Evolutionary conservation across 495 filamentous ascomycete genomes (phyloP).

Genomic region (Pyronema domesticum): DNA sequence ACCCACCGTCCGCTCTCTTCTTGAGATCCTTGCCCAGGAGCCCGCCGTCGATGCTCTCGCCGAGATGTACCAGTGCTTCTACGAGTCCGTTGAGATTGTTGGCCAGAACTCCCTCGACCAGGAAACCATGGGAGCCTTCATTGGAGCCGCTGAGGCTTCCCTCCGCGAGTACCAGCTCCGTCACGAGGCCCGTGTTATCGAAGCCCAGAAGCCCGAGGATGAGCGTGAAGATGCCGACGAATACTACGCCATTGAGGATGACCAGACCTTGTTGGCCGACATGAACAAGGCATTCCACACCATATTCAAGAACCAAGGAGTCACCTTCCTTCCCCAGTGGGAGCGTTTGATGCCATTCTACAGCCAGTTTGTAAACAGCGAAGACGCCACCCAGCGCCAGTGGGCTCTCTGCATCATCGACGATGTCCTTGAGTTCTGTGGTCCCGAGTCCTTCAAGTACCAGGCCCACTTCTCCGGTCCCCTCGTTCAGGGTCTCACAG

Average conservation of each 20-base stretch:
- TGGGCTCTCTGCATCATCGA: conserved; percentile 99
- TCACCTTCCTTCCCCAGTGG: conserved; percentile 71
- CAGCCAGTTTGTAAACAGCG: conserved; percentile 62
- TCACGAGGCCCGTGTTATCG: conserved; percentile 61
- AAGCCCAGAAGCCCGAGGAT: conserved; percentile 56
- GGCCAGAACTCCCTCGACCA: conserved; percentile 62
- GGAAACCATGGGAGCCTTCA: conserved; percentile 69
- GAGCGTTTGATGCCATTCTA: conserved; percentile 69
- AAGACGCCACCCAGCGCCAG: conserved; percentile 81
- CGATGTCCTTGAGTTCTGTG: conserved; percentile 94
- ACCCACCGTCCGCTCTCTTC: conserved; percentile 68
- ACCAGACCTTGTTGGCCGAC: conserved; percentile 88
- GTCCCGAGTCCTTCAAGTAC: conserved; percentile 64
- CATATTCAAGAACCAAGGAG: conserved; percentile 89
- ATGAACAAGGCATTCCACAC: conserved; percentile 99
- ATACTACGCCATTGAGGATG: conserved; percentile 85
- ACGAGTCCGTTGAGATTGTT: conserved; percentile 90
- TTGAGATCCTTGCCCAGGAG: conserved; percentile 78
- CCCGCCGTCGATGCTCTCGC: conserved; percentile 90
- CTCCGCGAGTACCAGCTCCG: conserved; percentile 83
- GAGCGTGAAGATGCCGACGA: conserved; percentile 71
- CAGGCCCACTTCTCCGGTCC: conserved; percentile 70
- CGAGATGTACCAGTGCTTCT: conserved; percentile 99
- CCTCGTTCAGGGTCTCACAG: conserved; percentile 61
- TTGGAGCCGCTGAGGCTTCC: conserved; percentile 61